These are phyloP conservation scores for Cynanchum wilfordii DNA, from an alignment of 257 asterid species.

Conservation along the genomic window DNA sequence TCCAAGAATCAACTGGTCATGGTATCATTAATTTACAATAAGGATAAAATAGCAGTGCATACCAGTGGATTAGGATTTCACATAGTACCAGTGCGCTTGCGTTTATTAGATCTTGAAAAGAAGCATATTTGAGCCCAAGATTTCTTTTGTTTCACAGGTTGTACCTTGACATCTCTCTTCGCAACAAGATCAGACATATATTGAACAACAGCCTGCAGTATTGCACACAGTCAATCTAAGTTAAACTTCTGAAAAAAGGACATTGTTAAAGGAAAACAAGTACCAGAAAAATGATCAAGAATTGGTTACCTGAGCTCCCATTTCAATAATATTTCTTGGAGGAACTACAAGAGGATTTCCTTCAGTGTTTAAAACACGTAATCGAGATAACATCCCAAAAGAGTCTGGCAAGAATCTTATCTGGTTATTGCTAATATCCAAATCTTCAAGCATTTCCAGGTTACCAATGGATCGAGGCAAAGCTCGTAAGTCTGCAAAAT, in stretches of 20 bases:
- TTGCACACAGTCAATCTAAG: constrained; percentile 8
- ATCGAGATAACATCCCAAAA: constrained; percentile 59
- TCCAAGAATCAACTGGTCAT: background rate
- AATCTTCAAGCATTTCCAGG: constrained; percentile 75
- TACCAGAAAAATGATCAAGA: background rate
- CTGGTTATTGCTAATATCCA: constrained; percentile 86
- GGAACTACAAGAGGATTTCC: constrained; percentile 79
- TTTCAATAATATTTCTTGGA: constrained; percentile 46
- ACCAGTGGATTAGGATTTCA: constrained; percentile 35
- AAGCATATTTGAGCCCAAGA: constrained; percentile 73
- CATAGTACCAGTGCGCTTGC: constrained; percentile 54
- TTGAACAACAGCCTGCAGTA: constrained; percentile 63
- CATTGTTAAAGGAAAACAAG: background rate
- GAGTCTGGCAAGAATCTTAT: constrained; percentile 74
- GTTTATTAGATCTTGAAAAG: constrained; percentile 73
- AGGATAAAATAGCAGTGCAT: constrained; percentile 18
- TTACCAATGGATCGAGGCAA: constrained; percentile 87
- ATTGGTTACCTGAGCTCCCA: constrained; percentile 65
- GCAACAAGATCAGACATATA: constrained; percentile 67
- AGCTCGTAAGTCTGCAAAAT: constrained; percentile 64
- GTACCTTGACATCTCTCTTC: constrained; percentile 57
- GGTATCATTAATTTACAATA: constrained; percentile 6
- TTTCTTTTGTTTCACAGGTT: constrained; percentile 63
- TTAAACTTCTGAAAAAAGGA: constrained; percentile 17
- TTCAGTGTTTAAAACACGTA: constrained; percentile 54